Evolutionary conservation across 78 protist genomes (phyloP), one percentile per base, ranked within the genome.

Genomic region (Salpingoeca rosetta): DNA sequence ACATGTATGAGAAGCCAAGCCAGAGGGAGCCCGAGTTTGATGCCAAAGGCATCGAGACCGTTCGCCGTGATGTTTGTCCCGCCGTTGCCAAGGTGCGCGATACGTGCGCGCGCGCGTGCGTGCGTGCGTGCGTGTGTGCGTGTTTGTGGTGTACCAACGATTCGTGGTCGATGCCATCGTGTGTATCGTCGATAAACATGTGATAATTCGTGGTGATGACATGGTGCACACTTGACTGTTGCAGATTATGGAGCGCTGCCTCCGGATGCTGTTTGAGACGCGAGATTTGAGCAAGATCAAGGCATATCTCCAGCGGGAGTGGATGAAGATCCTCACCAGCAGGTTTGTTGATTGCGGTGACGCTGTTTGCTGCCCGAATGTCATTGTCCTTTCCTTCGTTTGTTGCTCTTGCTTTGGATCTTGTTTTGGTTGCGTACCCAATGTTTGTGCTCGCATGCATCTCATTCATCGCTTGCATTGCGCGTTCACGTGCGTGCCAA

Each of bases 11-110:
- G 85, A 39, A 44, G 0, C 85, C 83, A 0, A 37, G 0, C 17
- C 95, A 89, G 79, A 31, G 0, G 31, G 85, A 76, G 80, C 95
- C 95, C n/a, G 84, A 41, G 0, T 90, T 90, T 42, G 98, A 95
- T 41, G 97, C 95, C 3, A 96, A 96, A 39, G 99, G 99, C 37
- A 87, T 96, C 35, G 99, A 98, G 91, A 83, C 96, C 17, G 93
- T 97, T 11, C 83, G 99, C 22, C 72, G 99, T 3, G 99, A 98
- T 73, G 22, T 56, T 22, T 96, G 98, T 78, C 88, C 87, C 1
- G 94, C 94, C 0, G 92, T 91, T n/a, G 73, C 88, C 0, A 91
- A 93, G 76, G 91, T 89, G 72, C 51, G n/a, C n/a, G n/a, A n/a
- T n/a, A n/a, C n/a, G 92, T 37, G 93, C 80, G 77, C 75, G 86